Percentiles rank a stretch among this genome's conserved stretches.
These are phyloP conservation scores for Rubia peregrina DNA, from an alignment of 305 asterid genomes.

Conservation along the genomic window DNA sequence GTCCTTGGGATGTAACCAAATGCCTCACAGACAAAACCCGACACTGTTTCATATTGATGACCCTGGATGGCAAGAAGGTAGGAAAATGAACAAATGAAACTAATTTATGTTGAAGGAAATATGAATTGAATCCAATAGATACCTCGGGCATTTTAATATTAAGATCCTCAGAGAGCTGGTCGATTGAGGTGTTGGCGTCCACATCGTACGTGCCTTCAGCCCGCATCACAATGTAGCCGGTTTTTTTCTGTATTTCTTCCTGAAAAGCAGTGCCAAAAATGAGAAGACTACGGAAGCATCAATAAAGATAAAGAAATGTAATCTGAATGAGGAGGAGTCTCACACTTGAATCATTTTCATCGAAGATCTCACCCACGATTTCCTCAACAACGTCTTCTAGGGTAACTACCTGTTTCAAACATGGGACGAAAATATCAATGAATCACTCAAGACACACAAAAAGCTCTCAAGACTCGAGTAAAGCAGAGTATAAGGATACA, in stretches of 20 bases:
- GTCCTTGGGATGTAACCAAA: constrained; percentile 97
- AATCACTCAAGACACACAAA: neutral
- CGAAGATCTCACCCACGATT: constrained; percentile 98
- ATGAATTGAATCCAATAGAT: constrained; percentile 4
- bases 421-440: constrained; percentile 8
- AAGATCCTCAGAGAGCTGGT: constrained; percentile 96
- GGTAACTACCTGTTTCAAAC: constrained; percentile 68
- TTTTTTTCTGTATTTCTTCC: constrained; percentile 99
- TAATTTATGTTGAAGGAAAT: neutral
- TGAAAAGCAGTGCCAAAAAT: constrained; percentile 25
- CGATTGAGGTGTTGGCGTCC: constrained; percentile 96
- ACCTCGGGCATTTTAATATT: constrained; percentile 96
- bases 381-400: constrained; percentile 99
- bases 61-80: constrained; percentile 42
- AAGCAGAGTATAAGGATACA: constrained; percentile 13
- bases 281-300: neutral
- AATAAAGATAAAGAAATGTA: constrained; percentile 1
- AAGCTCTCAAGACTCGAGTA: constrained; percentile 11
- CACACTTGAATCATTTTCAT: constrained; percentile 97
- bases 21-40: constrained; percentile 97
- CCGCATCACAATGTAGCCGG: constrained; percentile 95
- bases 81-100: neutral
- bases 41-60: constrained; percentile 96
- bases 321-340: constrained; percentile 19
- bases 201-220: constrained; percentile 94